Base-by-base conservation (phyloP, 441 rosid species). In the Erysimum pusillum region DNA sequence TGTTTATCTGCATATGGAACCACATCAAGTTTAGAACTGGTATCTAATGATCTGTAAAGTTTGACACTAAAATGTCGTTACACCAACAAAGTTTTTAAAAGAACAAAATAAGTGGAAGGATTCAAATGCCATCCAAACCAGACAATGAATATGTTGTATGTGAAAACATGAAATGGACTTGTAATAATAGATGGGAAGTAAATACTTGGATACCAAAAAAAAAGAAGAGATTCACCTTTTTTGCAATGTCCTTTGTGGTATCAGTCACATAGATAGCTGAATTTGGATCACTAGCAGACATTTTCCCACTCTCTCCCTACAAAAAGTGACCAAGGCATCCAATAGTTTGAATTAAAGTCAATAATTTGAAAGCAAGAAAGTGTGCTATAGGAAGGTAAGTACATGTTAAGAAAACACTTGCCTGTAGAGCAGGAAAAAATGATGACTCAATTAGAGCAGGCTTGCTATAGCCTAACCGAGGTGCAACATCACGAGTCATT, bases 261-360 rank as follows among this genome's bases (percentile, higher is more conserved):
- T 94, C 97, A 67, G 91, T 90, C 69, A 94, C 91, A 72, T 92
- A 92, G 76, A 94, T 88, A 15, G 97, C 97, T 18, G 97, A 92
- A 82, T 88, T 90, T 57, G 97, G 91, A 85, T 94, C 96, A 80
- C 94, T 92, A 38, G 98, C 97, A 15, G 95, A 92, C 98, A 94
- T 90, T 85, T 94, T 94, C 45, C 94, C 95, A 2, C 84, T 85
- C 71, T 90, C 93, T 59, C 97, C 97, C 97, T 92, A 91, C 36
- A 68, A 48, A 10, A 58, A 39, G 72, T 44, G 54, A 77, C 31
- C 46, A 69, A 63, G 25, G 25, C 25, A 22, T 22, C 2, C 25
- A 22, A 22, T 22, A 22, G 25, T 22, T 22, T 22, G 25, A 22
- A 22, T n/a, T n/a, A 22, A 22, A 22, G 25, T 22, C 53, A 81